Evolutionary conservation across 2,329 filamentous ascomycete genomes (phyloP).

Genomic region (Lachnellula occidentalis): DNA sequence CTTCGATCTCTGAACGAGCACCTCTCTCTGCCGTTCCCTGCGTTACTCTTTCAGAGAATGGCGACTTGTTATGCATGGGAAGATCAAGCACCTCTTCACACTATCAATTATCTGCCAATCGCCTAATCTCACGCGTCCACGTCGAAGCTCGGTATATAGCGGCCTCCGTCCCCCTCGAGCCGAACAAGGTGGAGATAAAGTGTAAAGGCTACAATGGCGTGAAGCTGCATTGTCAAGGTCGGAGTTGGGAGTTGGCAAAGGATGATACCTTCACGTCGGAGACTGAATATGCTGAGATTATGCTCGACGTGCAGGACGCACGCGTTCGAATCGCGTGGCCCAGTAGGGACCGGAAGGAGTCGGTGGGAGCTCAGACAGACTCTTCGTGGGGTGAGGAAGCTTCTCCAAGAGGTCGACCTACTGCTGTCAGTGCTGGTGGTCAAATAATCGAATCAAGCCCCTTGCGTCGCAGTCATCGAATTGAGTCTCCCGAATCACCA

Average conservation of each 20-base stretch:
- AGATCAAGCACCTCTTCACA: constrained; percentile 93
- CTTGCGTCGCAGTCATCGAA: constrained; percentile 48
- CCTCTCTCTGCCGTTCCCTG: constrained; percentile 81
- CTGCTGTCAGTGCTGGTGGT: constrained; percentile 27
- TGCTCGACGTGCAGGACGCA: constrained; percentile 91
- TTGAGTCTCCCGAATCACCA: constrained; percentile 74
- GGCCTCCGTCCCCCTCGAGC: constrained; percentile 59
- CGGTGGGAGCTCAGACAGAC: constrained; percentile 39
- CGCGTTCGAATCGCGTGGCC: constrained; percentile 90
- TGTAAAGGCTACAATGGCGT: constrained; percentile 96
- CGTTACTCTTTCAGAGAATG: constrained; percentile 73
- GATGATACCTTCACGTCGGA: constrained; percentile 87
- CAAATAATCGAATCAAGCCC: constrained; percentile 54
- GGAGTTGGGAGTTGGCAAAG: constrained; percentile 79
- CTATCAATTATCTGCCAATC: constrained; percentile 87
- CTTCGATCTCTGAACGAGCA: constrained; percentile 63
- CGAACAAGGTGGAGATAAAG: constrained; percentile 77
- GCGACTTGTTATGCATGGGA: constrained; percentile 80
- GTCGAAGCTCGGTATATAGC: constrained; percentile 81
- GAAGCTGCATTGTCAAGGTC: constrained; percentile 85
- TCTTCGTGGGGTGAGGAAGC: constrained; percentile 62
- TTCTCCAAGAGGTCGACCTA: constrained; percentile 46
- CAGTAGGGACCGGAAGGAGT: constrained; percentile 44
- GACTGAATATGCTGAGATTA: constrained; percentile 81
- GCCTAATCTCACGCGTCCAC: constrained; percentile 88